Conservation (phyloP, 2,329 filamentous ascomycete genomes). For the Lojkania enalia region DNA sequence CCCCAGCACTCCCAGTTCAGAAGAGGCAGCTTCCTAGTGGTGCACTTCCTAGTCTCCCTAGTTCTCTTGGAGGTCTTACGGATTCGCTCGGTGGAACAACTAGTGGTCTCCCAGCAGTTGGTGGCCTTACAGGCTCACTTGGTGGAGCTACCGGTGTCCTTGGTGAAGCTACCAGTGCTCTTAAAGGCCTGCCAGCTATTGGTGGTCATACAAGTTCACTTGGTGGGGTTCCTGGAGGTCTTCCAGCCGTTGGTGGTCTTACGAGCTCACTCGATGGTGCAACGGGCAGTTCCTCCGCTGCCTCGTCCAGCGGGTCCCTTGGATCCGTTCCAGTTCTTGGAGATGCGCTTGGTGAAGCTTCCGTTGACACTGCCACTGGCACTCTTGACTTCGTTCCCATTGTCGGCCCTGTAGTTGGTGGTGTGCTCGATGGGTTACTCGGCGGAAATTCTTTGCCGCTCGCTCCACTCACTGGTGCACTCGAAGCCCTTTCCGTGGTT, state of each 20-base stretch:
- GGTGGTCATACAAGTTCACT: slow-evolving; percentile 1
- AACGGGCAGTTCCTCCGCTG: background rate
- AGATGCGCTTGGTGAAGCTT: background rate
- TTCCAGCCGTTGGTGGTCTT: slow-evolving; percentile 8
- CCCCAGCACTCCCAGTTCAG: too few relatives aligned
- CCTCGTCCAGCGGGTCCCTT: background rate
- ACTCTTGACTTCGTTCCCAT: slow-evolving; percentile 2
- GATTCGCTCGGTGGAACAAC: slow-evolving; percentile 6
- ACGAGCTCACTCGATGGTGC: background rate
- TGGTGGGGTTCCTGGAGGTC: slow-evolving; percentile 4
- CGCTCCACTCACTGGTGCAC: slow-evolving; percentile 11
- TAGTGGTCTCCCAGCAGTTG: background rate
- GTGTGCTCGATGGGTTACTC: background rate
- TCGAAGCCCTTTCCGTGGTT: slow-evolving; percentile 20
- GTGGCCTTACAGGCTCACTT: background rate
- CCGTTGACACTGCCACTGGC: slow-evolving; percentile 1
- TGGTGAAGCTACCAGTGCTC: background rate
- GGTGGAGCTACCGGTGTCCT: slow-evolving; percentile 7
- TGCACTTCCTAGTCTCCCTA: slow-evolving; percentile 20
- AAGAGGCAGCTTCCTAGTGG: slow-evolving; percentile 23
- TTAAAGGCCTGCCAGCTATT: slow-evolving; percentile 1
- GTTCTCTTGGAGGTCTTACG: slow-evolving; percentile 5
- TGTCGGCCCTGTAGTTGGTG: slow-evolving; percentile 1
- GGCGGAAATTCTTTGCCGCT: too few relatives aligned
- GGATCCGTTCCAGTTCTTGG: slow-evolving; percentile 6